Base-by-base conservation (phyloP, 768 basidiomycete genomes). In the Clathrus columnatus region DNA sequence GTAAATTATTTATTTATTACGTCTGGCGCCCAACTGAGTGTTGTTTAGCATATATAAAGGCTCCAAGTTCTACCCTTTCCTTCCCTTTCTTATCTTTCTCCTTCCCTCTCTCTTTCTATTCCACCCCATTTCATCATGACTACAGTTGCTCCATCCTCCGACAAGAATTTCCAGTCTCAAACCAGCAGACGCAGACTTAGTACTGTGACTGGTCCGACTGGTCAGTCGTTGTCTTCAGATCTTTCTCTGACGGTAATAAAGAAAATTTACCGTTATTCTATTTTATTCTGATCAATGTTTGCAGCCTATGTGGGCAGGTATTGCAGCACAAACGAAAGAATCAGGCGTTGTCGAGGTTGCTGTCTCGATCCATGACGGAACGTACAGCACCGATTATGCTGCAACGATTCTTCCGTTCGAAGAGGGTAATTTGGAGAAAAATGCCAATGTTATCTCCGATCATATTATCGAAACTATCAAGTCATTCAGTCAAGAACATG, bases 261-360 rank as follows among this genome's bases (percentile, higher is more conserved):
- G 20, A 41, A 30, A 11, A 21, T 10, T 23, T 26, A 27, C 24
- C 26, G 11, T 7, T 24, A 18, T 20, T 30, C 23, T 1, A 17
- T 16, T 7, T 48, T 41, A 24, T 62, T 49, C 62, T 65, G 42
- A 56, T 8, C 52, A 32, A 48, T 62, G 29, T 36, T 64, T 32
- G 14, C 65, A 91, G 88, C 85, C 88, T 20, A 89, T 91, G 88
- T 91, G 88, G 87, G 86, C 83, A 58, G 89, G 86, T 62, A 75
- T 90, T 49, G 83, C 87, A 2, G 71, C 70, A 21, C 65, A 81
- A 48, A 66, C 82, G 64, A 76, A 82, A 64, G 79, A 81, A 64
- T 79, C 77, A 54, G 77, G 75, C 50, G 70, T 77, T 54, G 82
- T 77, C 57, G 86, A 90, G 69, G 70, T 91, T 64, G 84, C 87